These are phyloP conservation scores for Termitomyces sp. DNA, from an alignment of 768 basidiomycete genomes.

Conservation along the genomic window DNA sequence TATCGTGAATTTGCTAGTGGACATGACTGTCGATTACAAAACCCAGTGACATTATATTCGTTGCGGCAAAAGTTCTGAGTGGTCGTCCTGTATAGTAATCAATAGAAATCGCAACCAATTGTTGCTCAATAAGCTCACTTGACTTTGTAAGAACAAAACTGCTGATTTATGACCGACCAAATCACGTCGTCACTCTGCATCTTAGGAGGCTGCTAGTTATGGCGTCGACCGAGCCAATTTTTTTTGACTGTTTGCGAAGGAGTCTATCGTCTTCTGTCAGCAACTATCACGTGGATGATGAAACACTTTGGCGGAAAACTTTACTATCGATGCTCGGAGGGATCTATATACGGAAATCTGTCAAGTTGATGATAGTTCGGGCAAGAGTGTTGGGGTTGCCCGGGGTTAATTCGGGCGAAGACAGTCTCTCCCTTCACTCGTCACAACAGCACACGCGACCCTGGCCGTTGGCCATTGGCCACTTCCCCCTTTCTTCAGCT, in stretches of 20 bases:
- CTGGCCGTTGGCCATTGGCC: too few species aligned
- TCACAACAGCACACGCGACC: too few species aligned
- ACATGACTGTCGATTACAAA: conserved; percentile 93
- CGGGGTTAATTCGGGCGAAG: too few species aligned
- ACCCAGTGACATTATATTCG: conserved; percentile 96
- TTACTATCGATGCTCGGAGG: not conserved
- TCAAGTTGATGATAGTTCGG: not conserved
- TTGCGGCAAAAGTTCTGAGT: conserved; percentile 99
- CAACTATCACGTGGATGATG: not conserved
- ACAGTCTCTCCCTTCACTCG: too few species aligned
- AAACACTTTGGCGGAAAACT: too few species aligned
- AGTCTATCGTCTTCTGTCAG: conserved; percentile 3
- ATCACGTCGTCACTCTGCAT: conserved; percentile 99
- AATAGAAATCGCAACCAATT: not conserved
- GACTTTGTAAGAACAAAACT: conserved; percentile 99
- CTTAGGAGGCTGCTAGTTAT: not conserved
- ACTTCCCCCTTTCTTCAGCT: too few species aligned
- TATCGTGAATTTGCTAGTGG: conserved; percentile 97
- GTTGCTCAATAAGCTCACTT: conserved; percentile 55
- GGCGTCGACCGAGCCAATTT: conserved; percentile 4
- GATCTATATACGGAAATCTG: not conserved
- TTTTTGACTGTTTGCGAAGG: conserved; percentile 11
- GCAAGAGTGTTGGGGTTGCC: too few species aligned
- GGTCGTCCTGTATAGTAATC: conserved; percentile 53
- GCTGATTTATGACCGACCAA: conserved; percentile 91